Evolutionary conservation across 352 stramenopile genomes (phyloP).

Genomic region (Discostella stelligera): DNA sequence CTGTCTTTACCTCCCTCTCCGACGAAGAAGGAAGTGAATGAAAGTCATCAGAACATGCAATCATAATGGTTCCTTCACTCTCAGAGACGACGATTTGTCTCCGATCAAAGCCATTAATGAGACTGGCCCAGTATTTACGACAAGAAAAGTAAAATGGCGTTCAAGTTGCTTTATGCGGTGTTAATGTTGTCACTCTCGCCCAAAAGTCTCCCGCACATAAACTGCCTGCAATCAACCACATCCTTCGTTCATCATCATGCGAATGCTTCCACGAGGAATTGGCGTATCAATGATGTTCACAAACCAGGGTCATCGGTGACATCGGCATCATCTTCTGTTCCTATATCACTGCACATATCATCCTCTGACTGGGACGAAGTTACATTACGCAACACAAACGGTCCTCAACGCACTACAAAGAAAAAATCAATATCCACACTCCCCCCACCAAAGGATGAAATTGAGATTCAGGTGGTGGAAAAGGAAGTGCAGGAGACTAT

Average conservation of each 20-base stretch:
- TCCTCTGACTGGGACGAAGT: background rate
- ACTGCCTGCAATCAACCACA: background rate
- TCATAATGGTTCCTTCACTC: too few relatives aligned
- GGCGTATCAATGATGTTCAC: too few relatives aligned
- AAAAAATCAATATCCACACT: slow-evolving; percentile 17
- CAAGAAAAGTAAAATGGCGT: too few relatives aligned
- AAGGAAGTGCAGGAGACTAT: slow-evolving; percentile 44
- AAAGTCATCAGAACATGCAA: too few relatives aligned
- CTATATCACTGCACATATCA: background rate
- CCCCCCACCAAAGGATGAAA: slow-evolving; percentile 38
- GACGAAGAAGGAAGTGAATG: too few relatives aligned
- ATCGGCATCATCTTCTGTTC: too few relatives aligned
- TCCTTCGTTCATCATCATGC: background rate
- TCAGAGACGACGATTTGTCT: too few relatives aligned
- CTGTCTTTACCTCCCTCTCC: too few relatives aligned
- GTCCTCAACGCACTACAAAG: background rate
- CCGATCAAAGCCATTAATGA: too few relatives aligned
- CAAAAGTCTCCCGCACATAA: background rate
- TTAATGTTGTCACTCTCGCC: background rate
- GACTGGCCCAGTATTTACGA: too few relatives aligned
- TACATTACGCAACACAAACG: background rate
- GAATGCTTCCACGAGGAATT: too few relatives aligned
- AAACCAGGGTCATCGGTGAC: too few relatives aligned
- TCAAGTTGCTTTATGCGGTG: background rate
- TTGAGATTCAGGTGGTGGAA: slow-evolving; percentile 38